Evolutionary conservation across 2,329 filamentous ascomycete genomes (phyloP).

Genomic region (Ramularia endophylla): DNA sequence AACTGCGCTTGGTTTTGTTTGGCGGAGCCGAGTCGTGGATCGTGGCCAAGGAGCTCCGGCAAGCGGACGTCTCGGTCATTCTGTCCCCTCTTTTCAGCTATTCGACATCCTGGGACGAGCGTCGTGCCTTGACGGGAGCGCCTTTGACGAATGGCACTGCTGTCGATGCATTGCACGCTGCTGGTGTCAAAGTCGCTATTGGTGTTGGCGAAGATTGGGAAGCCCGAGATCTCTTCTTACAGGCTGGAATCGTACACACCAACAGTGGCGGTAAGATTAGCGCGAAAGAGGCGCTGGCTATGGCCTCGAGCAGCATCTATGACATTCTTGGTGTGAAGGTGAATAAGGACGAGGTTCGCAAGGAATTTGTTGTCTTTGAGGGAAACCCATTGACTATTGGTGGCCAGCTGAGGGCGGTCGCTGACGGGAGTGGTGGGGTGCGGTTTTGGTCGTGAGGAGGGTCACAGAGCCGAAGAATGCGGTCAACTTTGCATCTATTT

Average conservation of each 20-base stretch:
- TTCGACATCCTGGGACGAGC: slow-evolving; percentile 54
- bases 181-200: slow-evolving; percentile 54
- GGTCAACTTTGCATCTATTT: too few species aligned
- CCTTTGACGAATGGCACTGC: slow-evolving; percentile 61
- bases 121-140: slow-evolving; percentile 56
- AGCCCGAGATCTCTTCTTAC: slow-evolving; percentile 53
- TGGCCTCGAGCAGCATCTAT: slow-evolving; percentile 54
- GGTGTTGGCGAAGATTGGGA: slow-evolving; percentile 59
- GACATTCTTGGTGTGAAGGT: slow-evolving; percentile 48
- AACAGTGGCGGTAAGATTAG: slow-evolving; percentile 53
- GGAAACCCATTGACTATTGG: slow-evolving; percentile 58
- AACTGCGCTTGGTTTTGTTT: slow-evolving; percentile 51
- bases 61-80: slow-evolving; percentile 53
- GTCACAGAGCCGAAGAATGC: too few species aligned
- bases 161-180: slow-evolving; percentile 52
- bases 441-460: slow-evolving; percentile 22
- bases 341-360: slow-evolving; percentile 18
- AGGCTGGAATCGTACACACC: slow-evolving; percentile 54
- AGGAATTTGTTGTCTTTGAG: slow-evolving; percentile 58
- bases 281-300: slow-evolving; percentile 50
- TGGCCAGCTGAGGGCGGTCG: slow-evolving; percentile 50
- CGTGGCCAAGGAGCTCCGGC: slow-evolving; percentile 53
- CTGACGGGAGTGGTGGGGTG: slow-evolving; percentile 34
- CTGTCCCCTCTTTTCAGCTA: slow-evolving; percentile 55
- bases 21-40: slow-evolving; percentile 60